Conservation (phyloP, 352 stramenopile species). For the Phytophthora tentaculata region DNA sequence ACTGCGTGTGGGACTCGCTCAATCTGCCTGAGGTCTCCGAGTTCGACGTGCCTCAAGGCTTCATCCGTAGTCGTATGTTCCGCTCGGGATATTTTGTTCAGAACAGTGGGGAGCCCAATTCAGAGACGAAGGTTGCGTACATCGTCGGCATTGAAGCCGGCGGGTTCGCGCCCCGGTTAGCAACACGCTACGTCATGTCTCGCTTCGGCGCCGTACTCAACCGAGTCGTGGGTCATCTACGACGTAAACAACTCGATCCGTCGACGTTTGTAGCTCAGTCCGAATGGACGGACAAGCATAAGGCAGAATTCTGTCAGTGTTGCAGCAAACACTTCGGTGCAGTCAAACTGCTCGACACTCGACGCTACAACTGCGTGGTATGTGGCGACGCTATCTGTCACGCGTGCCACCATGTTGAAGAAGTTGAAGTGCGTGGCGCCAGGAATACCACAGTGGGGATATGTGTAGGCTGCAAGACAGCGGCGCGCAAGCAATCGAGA, state of each 20-base stretch:
- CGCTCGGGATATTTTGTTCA: constrained; percentile 49
- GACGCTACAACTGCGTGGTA: constrained; percentile 49
- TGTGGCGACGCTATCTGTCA: constrained; percentile 58
- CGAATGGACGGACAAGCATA: constrained; percentile 41
- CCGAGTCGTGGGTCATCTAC: constrained; percentile 34
- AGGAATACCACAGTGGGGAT: constrained; percentile 32
- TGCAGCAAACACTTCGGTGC: constrained; percentile 44
- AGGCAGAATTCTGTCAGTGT: constrained; percentile 39
- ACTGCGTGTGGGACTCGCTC: constrained; percentile 57
- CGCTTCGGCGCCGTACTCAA: constrained; percentile 42
- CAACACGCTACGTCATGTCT: constrained; percentile 41
- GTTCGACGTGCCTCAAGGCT: constrained; percentile 44
- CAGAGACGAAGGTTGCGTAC: constrained; percentile 40
- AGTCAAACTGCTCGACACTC: constrained; percentile 31
- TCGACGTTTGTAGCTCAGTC: constrained; percentile 36
- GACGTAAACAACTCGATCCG: constrained; percentile 33
- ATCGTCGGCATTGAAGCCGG: constrained; percentile 46
- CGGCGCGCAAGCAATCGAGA: constrained; percentile 15
- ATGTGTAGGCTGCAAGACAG: constrained; percentile 38
- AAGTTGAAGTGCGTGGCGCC: constrained; percentile 43
- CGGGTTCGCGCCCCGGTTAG: constrained; percentile 35
- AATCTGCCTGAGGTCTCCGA: constrained; percentile 39
- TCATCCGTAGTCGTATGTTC: constrained; percentile 47
- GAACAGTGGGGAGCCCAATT: constrained; percentile 35
- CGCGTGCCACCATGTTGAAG: constrained; percentile 39